Percentiles rank a stretch among this genome's conserved stretches.
Evolutionary conservation across 2,329 filamentous ascomycete species (phyloP).

Genomic region (Fusarium bulbicola): DNA sequence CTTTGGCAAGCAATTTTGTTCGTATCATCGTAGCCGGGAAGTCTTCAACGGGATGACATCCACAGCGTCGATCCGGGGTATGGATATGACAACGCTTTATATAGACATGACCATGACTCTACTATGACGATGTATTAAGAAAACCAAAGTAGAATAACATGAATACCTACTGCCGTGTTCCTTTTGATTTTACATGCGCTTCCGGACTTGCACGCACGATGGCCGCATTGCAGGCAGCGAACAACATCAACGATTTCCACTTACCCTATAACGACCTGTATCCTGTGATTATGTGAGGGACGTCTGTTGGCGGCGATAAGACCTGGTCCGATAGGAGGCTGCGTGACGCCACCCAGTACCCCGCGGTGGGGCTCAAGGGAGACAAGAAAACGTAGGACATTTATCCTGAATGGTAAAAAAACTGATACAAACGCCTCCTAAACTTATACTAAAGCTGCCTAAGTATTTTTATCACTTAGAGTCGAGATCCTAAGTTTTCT

Average conservation of each 20-base stretch:
- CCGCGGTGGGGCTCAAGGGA: conserved; percentile 38
- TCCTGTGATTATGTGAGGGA: neutral
- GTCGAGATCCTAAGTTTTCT: neutral
- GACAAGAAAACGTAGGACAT: neutral
- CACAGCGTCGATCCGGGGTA: neutral
- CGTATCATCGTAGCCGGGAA: too few species aligned
- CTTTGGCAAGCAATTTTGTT: neutral
- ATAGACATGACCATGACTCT: neutral
- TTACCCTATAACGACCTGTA: conserved; percentile 2
- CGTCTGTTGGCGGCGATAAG: conserved; percentile 10
- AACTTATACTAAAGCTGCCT: neutral
- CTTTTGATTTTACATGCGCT: neutral
- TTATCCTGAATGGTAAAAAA: neutral
- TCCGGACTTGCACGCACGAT: neutral
- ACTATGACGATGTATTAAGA: neutral
- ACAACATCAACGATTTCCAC: too few species aligned
- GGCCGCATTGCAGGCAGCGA: neutral
- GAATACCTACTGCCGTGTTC: neutral
- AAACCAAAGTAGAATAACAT: neutral
- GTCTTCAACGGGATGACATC: neutral
- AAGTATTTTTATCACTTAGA: neutral
- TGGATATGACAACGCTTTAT: neutral
- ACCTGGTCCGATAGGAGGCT: neutral
- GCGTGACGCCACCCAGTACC: conserved; percentile 17
- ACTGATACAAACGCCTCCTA: fast-evolving